phyloP scores from a whole-genome alignment of 495 filamentous ascomycete species.

The Jackrogersella multiformis region DNA sequence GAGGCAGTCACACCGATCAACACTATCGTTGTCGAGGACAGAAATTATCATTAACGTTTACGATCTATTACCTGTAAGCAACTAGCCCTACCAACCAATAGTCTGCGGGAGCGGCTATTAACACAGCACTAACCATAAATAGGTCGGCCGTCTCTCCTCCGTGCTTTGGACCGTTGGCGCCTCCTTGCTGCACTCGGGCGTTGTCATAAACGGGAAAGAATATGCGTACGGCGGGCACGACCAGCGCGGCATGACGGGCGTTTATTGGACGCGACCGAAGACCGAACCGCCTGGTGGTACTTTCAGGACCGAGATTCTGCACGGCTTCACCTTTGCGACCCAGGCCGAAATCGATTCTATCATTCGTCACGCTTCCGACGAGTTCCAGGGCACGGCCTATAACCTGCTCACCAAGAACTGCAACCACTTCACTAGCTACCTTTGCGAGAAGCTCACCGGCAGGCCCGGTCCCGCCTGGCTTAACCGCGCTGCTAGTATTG shows the following conservation, averaged over 20 bases:
- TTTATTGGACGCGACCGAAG: slow-evolving; percentile 78
- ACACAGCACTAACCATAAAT: slow-evolving; percentile 17
- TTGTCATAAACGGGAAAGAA: slow-evolving; percentile 78
- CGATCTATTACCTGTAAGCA: slow-evolving; percentile 74
- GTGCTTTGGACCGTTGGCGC: slow-evolving; percentile 76
- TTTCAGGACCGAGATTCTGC: slow-evolving; percentile 72
- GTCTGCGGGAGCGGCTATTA: slow-evolving; percentile 6
- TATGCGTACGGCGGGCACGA: slow-evolving; percentile 88
- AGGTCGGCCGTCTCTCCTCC: slow-evolving; percentile 74
- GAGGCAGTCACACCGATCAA: slow-evolving; percentile 62
- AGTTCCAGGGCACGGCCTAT: slow-evolving; percentile 75
- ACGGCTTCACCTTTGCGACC: slow-evolving; percentile 73
- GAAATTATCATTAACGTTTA: slow-evolving; percentile 83
- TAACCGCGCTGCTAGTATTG: slow-evolving; percentile 81
- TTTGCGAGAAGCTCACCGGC: slow-evolving; percentile 72
- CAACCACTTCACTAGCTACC: slow-evolving; percentile 80
- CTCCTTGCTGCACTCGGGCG: slow-evolving; percentile 78
- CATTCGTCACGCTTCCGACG: slow-evolving; percentile 69
- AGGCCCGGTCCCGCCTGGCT: slow-evolving; percentile 72
- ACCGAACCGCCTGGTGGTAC: slow-evolving; percentile 76
- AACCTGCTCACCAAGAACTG: slow-evolving; percentile 83
- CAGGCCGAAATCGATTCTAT: slow-evolving; percentile 72
- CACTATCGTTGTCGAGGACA: slow-evolving; percentile 69
- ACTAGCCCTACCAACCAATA: not conserved
- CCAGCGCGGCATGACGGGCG: slow-evolving; percentile 69